Base-by-base conservation (phyloP, 352 stramenopile species). In the Pythium sp. region DNA sequence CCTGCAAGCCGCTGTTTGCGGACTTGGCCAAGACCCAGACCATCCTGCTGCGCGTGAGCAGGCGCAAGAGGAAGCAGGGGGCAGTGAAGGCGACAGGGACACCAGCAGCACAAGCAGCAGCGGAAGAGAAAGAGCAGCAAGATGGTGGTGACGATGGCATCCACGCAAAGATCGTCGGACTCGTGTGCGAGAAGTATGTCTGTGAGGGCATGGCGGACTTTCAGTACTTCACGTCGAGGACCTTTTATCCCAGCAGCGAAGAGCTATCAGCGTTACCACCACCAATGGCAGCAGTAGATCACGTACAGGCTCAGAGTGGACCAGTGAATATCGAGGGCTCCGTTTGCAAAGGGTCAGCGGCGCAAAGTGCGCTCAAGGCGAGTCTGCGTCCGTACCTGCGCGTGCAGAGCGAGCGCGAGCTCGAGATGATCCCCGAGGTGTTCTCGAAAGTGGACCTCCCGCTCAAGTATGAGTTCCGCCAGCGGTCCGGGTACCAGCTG, bases 121-220 rank as follows among this genome's bases (percentile, higher is more conserved):
- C 1, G 49, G 30, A 15, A 14, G 65, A 58, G 9, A 38, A 20
- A 14, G 65, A 58, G 9, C n/a, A 38, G 34, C 57, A 58, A 36
- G 55, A 0, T 36, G 55, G 1, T 18, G 41, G 73, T 64, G 58
- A 59, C 3, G 62, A 26, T 7, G 11, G 53, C 2, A 54, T 79
- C 18, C 67, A 71, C 15, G 79, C 81, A 8, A 65, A 89, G 28
- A 73, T 93, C n/a, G 79, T 90, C 18, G 86, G 83, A 0, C 65
- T 93, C 54, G 75, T 91, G 36, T 72, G 73, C 7, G 87, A 93
- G 56, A 94, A 93, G 69, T 94, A 92, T 65, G 84, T 93, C 54
- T 93, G 87, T 64, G 84, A 94, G 72, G 87, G 87, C 63, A 92
- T 94, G 85, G 87, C 86, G 32, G 87, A 94, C 69, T 94, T 92